Evolutionary conservation across 2,329 filamentous ascomycete species (phyloP), one percentile per base, ranked within the genome.

Genomic region (Neurospora sp.): DNA sequence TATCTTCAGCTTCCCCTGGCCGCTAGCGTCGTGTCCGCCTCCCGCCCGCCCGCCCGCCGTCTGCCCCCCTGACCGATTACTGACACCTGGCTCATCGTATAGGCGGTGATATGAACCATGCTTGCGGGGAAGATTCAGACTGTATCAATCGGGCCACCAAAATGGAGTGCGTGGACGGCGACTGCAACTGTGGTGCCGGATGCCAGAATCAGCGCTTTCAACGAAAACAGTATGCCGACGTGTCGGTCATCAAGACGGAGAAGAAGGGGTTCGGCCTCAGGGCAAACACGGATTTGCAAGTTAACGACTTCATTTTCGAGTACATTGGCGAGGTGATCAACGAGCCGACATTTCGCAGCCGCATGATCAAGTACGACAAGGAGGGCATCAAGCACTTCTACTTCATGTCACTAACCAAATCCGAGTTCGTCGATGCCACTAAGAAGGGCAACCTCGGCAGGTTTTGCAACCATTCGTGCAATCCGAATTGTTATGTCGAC

Each of bases 311-410:
- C 78, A 93, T 99, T 75, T 98, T 93, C 79, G 96, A 99, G 82
- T 99, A 99, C 80, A 95, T 99, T 76, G 96, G 96, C 76, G 96
- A 99, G 81, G 96, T 98, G 75, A 97, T 99, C 79, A 95, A 96
- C 76, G 95, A 99, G 81, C 86, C 88, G 38, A 91, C 91, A 11
- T 98, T 98, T 78, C 91, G 93, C 70, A 89, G 90, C 71, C 93
- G 96, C 72, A 97, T 96, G 90, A 83, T 93, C 46, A 91, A 96
- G 77, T 99, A 99, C 80, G 93, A 97, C 78, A 87, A 96, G 67
- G 93, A 98, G 79, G 94, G 94, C 72, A 97, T 99, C 85, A 97
- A 96, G 80, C 96, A 99, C 81, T 99, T 99, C 80, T 99, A 99
- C 82, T 99, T 99, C 84, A 99, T 99, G 96, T 98, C 96, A 38